Evolutionary conservation across 1,139 yeast genomes (phyloP), one percentile per base, ranked within the genome.

Genomic region (Saccharomycopsis hybrid): DNA sequence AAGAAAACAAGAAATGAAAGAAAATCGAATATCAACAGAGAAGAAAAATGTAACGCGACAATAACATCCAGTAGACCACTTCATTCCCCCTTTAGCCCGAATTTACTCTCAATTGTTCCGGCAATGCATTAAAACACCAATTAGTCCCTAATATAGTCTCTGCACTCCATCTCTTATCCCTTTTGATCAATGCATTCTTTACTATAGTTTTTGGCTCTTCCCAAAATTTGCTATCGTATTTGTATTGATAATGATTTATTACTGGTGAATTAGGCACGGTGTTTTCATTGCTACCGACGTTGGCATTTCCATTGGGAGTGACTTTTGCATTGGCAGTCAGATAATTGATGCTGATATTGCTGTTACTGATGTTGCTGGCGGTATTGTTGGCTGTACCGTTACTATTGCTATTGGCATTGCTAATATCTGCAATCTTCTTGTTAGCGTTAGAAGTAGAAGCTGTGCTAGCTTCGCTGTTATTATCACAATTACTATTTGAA

Each of bases 141-240:
- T 58, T 58, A 2, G 63, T 58, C n/a, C 64, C 58, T 32, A 62
- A 62, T 8, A 77, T 64, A 29, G 74, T 65, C 5, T 62, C 56
- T 5, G 77, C 68, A 9, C 62, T 60, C 60, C 74, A 64, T 43
- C 87, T 68, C 43, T 67, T 67, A 50, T 77, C 80, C 49, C 82
- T 70, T 54, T 81, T 73, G 31, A 75, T 70, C 43, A 83, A 64
- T 47, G 83, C 69, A 27, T 70, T 67, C 46, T 72, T 72, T 4
- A 82, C 88, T 25, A 82, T 65, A 18, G 61, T 65, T 59, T 76
- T 81, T 0, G 82, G 81, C 3, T 64, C 68, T 0, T 55, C 58
- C 72, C 76, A 72, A 46, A 55, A 52, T 40, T 49, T 50, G 27
- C 48, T 50, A 18, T 56, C 47, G 40, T 43, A 32, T 13, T 59